Evolutionary conservation across 192 early-diverging fungal species (phyloP).

Genomic region (Chytriomyces sp.): DNA sequence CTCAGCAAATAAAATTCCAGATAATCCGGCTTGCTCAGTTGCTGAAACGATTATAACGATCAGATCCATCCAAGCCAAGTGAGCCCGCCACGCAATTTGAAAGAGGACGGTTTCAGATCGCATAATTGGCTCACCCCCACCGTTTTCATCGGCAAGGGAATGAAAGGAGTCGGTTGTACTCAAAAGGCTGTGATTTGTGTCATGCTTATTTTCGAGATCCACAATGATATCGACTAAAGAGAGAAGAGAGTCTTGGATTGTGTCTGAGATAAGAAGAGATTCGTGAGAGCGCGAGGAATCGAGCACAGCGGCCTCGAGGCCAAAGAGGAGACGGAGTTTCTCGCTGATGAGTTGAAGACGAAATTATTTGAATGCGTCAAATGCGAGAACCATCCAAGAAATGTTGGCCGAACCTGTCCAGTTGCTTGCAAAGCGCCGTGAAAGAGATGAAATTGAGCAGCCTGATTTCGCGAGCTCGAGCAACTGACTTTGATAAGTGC

Average conservation of each 20-base stretch:
- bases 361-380: not conserved
- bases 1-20: constrained; percentile 1
- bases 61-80: not conserved
- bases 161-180: too few species aligned
- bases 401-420: not conserved
- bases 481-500: not conserved
- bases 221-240: constrained; percentile 11
- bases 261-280: not conserved
- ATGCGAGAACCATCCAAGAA: not conserved
- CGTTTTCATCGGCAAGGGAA: too few species aligned
- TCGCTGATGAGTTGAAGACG: not conserved
- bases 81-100: constrained; percentile 26
- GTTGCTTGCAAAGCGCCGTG: not conserved
- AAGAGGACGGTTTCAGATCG: constrained; percentile 17
- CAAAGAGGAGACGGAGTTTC: constrained; percentile 3
- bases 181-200: not conserved
- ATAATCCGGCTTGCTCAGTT: constrained; percentile 3
- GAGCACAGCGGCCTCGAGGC: not conserved
- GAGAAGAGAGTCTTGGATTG: constrained; percentile 7
- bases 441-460: constrained; percentile 5
- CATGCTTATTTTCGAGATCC: not conserved
- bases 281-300: not conserved
- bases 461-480: constrained; percentile 6
- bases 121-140: too few species aligned
- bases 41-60: not conserved